Percentiles rank a stretch among this genome's conserved stretches.
phyloP scores from a whole-genome alignment of 768 basidiomycete genomes.

The Epithele typhae region DNA sequence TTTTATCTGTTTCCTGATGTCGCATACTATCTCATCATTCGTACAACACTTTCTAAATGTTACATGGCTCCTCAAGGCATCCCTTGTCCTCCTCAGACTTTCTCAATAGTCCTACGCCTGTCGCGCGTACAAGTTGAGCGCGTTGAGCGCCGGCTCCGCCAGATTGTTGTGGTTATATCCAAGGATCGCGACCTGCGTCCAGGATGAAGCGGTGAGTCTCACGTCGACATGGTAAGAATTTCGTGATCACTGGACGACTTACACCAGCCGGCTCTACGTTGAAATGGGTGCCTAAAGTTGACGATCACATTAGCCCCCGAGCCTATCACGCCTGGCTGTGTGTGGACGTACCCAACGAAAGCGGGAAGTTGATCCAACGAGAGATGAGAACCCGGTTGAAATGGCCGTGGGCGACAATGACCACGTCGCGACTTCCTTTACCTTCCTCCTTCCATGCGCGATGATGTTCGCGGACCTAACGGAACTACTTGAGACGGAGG shows the following conservation, averaged over 20 bases:
- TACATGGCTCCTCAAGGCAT: too few species aligned
- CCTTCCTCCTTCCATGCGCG: constrained; percentile 65
- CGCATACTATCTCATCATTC: too few species aligned
- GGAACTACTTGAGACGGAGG: too few species aligned
- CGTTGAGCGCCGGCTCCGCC: constrained; percentile 73
- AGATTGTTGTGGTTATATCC: constrained; percentile 82
- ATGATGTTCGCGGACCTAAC: constrained; percentile 70
- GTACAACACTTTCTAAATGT: too few species aligned
- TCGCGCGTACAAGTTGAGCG: constrained; percentile 60
- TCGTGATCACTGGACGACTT: constrained; percentile 12
- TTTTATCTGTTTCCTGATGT: too few species aligned
- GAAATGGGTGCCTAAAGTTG: constrained; percentile 60
- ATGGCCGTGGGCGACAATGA: constrained; percentile 90
- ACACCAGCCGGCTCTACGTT: constrained; percentile 85
- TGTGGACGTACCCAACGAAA: constrained; percentile 48
- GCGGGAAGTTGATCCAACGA: constrained; percentile 74
- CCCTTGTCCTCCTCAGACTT: too few species aligned
- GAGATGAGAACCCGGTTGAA: constrained; percentile 74
- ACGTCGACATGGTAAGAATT: background rate
- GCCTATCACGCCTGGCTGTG: too few species aligned
- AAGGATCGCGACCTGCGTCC: constrained; percentile 67
- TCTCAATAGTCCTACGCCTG: background rate
- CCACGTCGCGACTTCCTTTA: constrained; percentile 66
- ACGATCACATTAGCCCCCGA: too few species aligned
- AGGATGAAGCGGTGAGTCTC: too few species aligned